phyloP scores from a whole-genome alignment of 1,139 yeast species.

The Taphrina deformans region DNA sequence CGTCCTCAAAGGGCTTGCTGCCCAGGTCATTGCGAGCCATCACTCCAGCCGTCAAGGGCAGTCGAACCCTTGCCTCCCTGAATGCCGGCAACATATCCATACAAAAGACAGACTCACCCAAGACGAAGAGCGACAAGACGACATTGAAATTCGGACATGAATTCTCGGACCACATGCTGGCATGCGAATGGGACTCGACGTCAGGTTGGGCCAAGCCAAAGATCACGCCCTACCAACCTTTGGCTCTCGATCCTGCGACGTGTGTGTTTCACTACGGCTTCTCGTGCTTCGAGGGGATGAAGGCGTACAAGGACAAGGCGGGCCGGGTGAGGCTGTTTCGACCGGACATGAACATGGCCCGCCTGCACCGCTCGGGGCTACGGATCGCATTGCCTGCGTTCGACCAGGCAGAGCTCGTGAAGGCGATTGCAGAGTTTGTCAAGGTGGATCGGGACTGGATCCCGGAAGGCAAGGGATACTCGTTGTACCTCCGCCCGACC shows the following conservation, averaged over 20 bases:
- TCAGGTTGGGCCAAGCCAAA: constrained; percentile 85
- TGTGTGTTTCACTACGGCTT: constrained; percentile 92
- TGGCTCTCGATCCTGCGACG: constrained; percentile 79
- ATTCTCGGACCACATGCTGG: constrained; percentile 90
- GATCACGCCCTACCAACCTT: constrained; percentile 78
- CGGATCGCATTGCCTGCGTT: constrained; percentile 86
- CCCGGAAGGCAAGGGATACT: constrained; percentile 82
- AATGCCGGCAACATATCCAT: constrained; percentile 70
- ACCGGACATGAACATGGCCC: constrained; percentile 83
- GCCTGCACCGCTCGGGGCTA: constrained; percentile 84
- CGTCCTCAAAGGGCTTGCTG: not conserved
- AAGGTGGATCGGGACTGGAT: constrained; percentile 71
- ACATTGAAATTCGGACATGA: constrained; percentile 79
- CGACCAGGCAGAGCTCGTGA: constrained; percentile 71
- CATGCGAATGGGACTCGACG: constrained; percentile 75
- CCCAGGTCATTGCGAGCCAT: not conserved
- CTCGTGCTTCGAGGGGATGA: constrained; percentile 93
- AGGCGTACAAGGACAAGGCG: constrained; percentile 67
- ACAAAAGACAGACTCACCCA: constrained; percentile 60
- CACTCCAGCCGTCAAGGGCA: not conserved
- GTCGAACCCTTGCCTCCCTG: constrained; percentile 43
- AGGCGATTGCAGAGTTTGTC: constrained; percentile 72
- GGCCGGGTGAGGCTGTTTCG: constrained; percentile 80
- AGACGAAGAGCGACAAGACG: constrained; percentile 67
- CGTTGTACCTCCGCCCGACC: constrained; percentile 90